These are phyloP conservation scores for Talaromyces thailandensis DNA, from an alignment of 495 filamentous ascomycete species.

Conservation along the genomic window DNA sequence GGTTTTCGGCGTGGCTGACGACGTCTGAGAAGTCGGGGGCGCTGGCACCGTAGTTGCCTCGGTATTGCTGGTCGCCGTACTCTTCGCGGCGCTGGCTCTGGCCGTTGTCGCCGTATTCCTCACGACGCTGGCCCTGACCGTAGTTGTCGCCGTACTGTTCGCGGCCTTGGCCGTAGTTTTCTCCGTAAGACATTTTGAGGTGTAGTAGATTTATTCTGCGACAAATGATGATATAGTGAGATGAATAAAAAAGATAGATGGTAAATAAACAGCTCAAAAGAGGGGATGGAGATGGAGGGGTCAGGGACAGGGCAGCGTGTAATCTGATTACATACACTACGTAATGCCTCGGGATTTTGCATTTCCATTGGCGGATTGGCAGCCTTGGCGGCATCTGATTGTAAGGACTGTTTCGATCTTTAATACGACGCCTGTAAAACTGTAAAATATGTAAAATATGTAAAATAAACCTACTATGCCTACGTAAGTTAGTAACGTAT, in stretches of 20 bases:
- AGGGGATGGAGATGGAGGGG: background rate
- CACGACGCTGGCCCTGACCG: background rate
- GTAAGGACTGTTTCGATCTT: background rate
- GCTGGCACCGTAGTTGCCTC: slow-evolving; percentile 6
- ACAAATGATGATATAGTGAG: background rate
- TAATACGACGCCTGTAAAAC: too few relatives aligned
- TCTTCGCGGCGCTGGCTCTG: background rate
- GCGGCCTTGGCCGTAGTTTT: background rate
- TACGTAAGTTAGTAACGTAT: too few relatives aligned
- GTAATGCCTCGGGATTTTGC: background rate
- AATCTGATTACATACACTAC: background rate
- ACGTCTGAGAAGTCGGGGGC: slow-evolving; percentile 5
- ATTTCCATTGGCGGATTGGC: background rate
- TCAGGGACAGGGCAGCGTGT: background rate
- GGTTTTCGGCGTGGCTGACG: slow-evolving; percentile 2
- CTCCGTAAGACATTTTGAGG: slow-evolving; percentile 5
- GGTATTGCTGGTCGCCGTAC: slow-evolving; percentile 6
- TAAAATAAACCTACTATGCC: background rate
- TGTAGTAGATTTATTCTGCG: background rate
- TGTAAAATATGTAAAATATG: background rate
- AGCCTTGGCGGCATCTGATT: background rate
- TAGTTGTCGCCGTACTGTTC: background rate
- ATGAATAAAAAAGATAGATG: background rate
- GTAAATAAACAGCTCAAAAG: background rate
- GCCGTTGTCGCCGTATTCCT: background rate